These are phyloP conservation scores for Cytospora piceae DNA, from an alignment of 2,329 filamentous ascomycete species.

Conservation along the genomic window DNA sequence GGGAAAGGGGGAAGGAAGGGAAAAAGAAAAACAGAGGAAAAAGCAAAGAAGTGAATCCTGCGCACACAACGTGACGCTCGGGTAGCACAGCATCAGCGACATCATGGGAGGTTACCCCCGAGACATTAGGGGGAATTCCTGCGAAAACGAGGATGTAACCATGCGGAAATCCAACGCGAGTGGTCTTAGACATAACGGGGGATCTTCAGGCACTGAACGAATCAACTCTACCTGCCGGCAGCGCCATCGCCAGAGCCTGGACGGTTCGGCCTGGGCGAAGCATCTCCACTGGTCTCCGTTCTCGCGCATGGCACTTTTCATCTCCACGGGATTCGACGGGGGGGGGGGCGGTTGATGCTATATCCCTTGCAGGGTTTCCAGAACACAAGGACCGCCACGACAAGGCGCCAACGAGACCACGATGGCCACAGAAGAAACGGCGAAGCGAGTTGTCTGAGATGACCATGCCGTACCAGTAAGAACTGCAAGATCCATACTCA, in stretches of 20 bases:
- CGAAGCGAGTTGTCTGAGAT: background rate
- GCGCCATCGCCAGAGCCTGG: slow-evolving; percentile 1
- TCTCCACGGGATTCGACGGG: background rate
- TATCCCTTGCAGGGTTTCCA: background rate
- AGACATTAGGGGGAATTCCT: background rate
- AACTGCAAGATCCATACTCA: background rate
- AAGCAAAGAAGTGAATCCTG: no score
- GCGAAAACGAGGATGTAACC: background rate
- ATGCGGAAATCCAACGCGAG: background rate
- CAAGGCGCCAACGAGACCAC: background rate
- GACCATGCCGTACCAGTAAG: background rate
- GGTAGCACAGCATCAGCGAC: slow-evolving; percentile 15
- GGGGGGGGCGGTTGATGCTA: background rate
- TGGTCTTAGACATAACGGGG: slow-evolving; percentile 10
- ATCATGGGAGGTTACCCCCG: background rate
- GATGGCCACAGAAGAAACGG: background rate
- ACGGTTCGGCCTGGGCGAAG: background rate
- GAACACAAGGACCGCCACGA: background rate
- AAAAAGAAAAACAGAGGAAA: background rate
- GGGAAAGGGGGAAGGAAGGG: background rate
- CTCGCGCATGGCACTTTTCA: background rate
- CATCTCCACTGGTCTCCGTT: background rate
- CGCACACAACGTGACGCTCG: slow-evolving; percentile 11
- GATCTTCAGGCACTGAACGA: background rate
- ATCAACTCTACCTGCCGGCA: background rate